phyloP scores from a whole-genome alignment of 306 rosid genomes.

The Aeschynomene evenia region DNA sequence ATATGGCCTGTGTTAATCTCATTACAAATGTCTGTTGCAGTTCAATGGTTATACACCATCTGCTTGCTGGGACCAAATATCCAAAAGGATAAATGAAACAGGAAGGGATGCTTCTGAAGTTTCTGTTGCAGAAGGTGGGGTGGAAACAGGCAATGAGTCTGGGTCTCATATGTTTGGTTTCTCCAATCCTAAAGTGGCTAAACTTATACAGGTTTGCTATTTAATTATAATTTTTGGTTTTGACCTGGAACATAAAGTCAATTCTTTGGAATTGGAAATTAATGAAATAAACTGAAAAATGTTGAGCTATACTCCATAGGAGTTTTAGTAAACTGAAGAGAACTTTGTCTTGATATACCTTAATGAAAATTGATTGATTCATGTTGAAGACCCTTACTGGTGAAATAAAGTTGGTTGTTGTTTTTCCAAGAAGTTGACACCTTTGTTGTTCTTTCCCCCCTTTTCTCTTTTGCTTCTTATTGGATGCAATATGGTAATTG shows the following conservation, averaged over 20 bases:
- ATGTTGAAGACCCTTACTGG: background rate
- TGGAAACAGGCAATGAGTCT: slow-evolving; percentile 52
- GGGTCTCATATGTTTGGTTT: slow-evolving; percentile 97
- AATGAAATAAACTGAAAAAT: slow-evolving; percentile 1
- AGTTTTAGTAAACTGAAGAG: slow-evolving; percentile 7
- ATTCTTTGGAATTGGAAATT: slow-evolving; percentile 24
- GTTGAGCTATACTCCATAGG: background rate
- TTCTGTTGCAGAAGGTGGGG: slow-evolving; percentile 44
- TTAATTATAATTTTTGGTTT: slow-evolving; percentile 7
- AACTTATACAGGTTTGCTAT: slow-evolving; percentile 70
- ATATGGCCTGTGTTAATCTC: slow-evolving; percentile 14
- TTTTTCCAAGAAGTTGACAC: slow-evolving; percentile 10
- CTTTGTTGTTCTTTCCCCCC: slow-evolving; percentile 4
- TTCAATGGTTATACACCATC: slow-evolving; percentile 81
- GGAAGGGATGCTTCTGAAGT: slow-evolving; percentile 53
- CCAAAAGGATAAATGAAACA: slow-evolving; percentile 57
- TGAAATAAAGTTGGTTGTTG: background rate
- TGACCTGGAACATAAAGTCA: slow-evolving; percentile 19
- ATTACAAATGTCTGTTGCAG: slow-evolving; percentile 41
- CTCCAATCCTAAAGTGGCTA: slow-evolving; percentile 73
- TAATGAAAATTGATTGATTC: background rate
- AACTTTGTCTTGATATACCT: slow-evolving; percentile 4
- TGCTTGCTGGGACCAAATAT: slow-evolving; percentile 88
- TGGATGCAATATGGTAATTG: background rate
- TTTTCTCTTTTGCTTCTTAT: background rate